Conservation (phyloP, 2,329 filamentous ascomycete species). For the Ophiosphaerella korrae region DNA sequence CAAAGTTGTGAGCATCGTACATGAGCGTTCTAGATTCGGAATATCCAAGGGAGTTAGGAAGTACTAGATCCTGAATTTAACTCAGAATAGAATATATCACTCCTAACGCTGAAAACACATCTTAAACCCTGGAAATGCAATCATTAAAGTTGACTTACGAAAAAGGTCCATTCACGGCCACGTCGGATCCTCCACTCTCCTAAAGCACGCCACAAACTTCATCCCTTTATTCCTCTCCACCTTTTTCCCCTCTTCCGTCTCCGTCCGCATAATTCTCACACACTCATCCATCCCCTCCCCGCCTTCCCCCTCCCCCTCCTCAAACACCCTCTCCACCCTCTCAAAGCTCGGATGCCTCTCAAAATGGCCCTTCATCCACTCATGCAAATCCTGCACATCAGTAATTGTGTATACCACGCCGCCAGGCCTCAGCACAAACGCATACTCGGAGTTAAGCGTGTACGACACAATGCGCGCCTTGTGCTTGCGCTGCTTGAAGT, state of each 20-base stretch:
- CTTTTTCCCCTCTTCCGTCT: conserved; percentile 98
- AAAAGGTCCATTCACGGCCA: conserved; percentile 70
- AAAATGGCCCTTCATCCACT: conserved; percentile 92
- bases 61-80: too few species aligned
- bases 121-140: background rate
- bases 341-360: conserved; percentile 79
- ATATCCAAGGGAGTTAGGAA: too few species aligned
- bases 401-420: conserved; percentile 96
- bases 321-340: conserved; percentile 58
- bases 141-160: background rate
- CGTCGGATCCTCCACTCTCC: conserved; percentile 76
- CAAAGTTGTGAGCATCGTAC: conserved; percentile 25
- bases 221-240: conserved; percentile 86
- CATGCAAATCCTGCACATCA: conserved; percentile 90
- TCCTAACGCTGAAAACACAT: too few species aligned
- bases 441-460: conserved; percentile 90
- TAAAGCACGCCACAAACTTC: conserved; percentile 90
- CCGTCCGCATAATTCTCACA: conserved; percentile 74
- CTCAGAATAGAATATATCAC: too few species aligned
- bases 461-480: conserved; percentile 93
- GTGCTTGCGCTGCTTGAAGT: conserved; percentile 97
- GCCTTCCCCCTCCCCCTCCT: conserved; percentile 69
- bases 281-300: conserved; percentile 73
- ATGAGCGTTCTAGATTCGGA: background rate
- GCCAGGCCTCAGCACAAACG: conserved; percentile 80